Percentiles rank a stretch among this genome's conserved stretches.
These are phyloP conservation scores for Colletotrichum lupini DNA, from an alignment of 2,329 filamentous ascomycete genomes.

Conservation along the genomic window DNA sequence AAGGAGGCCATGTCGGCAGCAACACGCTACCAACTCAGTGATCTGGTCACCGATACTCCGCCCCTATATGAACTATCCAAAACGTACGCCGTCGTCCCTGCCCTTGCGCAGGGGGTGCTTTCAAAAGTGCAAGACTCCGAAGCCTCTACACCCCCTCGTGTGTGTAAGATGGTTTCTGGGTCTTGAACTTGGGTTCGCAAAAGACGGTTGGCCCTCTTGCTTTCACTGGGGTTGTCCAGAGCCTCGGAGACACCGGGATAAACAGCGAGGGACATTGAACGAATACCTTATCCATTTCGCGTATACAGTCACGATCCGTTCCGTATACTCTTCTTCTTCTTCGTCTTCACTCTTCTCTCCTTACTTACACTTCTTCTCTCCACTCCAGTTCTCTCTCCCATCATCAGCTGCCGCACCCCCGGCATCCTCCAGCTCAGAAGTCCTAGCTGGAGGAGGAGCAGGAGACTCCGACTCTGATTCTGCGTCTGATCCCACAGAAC, in stretches of 20 bases:
- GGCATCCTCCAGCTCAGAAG: constrained; percentile 42
- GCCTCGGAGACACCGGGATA: constrained; percentile 61
- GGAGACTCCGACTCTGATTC: too few species aligned
- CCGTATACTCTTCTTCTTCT: constrained; percentile 41
- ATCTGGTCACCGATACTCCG: constrained; percentile 76
- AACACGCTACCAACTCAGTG: constrained; percentile 55
- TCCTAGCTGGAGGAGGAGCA: constrained; percentile 37
- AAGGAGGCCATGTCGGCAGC: constrained; percentile 68
- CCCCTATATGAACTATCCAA: constrained; percentile 64
- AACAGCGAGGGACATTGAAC: constrained; percentile 58
- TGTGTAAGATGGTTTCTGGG: constrained; percentile 52
- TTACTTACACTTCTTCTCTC: constrained; percentile 16
- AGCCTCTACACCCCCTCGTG: constrained; percentile 20
- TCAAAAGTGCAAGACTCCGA: neutral
- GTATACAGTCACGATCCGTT: neutral
- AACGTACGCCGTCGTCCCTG: constrained; percentile 39
- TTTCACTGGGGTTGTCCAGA: constrained; percentile 61
- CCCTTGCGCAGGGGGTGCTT: neutral
- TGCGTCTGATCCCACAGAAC: neutral
- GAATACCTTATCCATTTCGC: constrained; percentile 13
- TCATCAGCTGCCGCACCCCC: constrained; percentile 45
- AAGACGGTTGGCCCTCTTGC: constrained; percentile 43
- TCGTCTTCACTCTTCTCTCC: neutral
- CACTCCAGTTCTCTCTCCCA: constrained; percentile 49
- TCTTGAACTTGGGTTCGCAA: constrained; percentile 40